phyloP scores from a whole-genome alignment of 176 grass and related monocot genomes.

The Hordeum marinum region DNA sequence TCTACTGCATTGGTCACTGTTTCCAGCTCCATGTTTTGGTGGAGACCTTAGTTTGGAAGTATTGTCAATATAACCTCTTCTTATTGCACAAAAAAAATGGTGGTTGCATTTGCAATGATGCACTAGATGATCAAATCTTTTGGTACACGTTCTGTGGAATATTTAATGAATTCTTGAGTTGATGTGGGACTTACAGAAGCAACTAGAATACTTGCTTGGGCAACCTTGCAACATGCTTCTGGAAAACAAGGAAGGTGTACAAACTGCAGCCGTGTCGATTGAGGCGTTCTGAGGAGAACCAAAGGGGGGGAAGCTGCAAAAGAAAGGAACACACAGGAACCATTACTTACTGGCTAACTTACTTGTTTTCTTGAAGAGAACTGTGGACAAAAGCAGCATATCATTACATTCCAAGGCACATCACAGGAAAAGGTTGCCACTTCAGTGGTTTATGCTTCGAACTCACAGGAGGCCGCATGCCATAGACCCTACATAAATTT shows the following conservation, averaged over 20 bases:
- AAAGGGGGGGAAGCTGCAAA: not conserved
- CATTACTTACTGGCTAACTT: constrained; percentile 23
- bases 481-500: constrained; percentile 24
- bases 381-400: constrained; percentile 17
- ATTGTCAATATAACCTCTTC: not conserved
- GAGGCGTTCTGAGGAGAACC: constrained; percentile 11
- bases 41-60: not conserved
- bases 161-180: not conserved
- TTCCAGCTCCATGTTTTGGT: not conserved
- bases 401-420: constrained; percentile 32
- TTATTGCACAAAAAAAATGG: not conserved
- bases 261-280: not conserved
- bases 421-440: constrained; percentile 24
- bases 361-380: constrained; percentile 19
- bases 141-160: constrained; percentile 7
- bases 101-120: not conserved
- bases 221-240: no score
- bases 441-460: constrained; percentile 5
- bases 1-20: not conserved
- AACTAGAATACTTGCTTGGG: constrained; percentile 10
- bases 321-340: not conserved
- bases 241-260: no score
- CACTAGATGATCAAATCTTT: not conserved
- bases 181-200: constrained; percentile 28
- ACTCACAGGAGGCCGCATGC: constrained; percentile 26